Evolutionary conservation across 371 early-diverging fungal species (phyloP), one percentile per base, ranked within the genome.

Genomic region (Mortierella sp.): DNA sequence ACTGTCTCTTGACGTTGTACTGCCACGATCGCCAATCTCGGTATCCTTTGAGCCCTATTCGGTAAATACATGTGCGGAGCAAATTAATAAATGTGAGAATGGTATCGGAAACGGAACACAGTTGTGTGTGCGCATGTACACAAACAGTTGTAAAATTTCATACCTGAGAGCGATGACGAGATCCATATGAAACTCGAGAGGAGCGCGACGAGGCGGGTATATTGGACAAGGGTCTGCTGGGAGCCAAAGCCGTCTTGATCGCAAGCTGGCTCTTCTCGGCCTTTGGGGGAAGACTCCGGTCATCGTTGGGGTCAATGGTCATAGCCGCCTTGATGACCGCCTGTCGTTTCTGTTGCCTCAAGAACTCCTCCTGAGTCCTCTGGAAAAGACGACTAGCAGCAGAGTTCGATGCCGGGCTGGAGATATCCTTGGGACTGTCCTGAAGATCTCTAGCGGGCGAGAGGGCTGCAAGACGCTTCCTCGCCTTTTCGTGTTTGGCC

Each of bases 1-100:
- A 22, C 80, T 80, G 47, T 80, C 80, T 22, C 82, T 55, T n/a
- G 82, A 81, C 0, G 82, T 81, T 11, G 82, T 81, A 52, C 82
- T 81, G 66, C 77, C 77, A 34, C 82, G 77, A 43, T 81, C 82
- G 37, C 80, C 80, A 45, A 70, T 73, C 66, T 80, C 80, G 2
- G 69, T 66, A 66, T 80, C 80, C 52, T 73, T 69, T 4, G 77
- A 77, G 24, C 69, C 65, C 77, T 77, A 53, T 66, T 31, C 26
- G n/a, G 31, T 52, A 58, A 65, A 43, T 48, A 44, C 1, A 3
- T 24, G 14, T 65, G 65, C 55, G 31, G 68, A 31, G 13, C 29
- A 48, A 39, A 48, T n/a, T 7, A 50, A 7, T n/a, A 37, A 34
- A 68, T n/a, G 41, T 45, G n/a, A 45, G 22, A 73, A 22, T 44